Evolutionary conservation across 208 protist genomes (phyloP).

Genomic region (Lotmaria passim): DNA sequence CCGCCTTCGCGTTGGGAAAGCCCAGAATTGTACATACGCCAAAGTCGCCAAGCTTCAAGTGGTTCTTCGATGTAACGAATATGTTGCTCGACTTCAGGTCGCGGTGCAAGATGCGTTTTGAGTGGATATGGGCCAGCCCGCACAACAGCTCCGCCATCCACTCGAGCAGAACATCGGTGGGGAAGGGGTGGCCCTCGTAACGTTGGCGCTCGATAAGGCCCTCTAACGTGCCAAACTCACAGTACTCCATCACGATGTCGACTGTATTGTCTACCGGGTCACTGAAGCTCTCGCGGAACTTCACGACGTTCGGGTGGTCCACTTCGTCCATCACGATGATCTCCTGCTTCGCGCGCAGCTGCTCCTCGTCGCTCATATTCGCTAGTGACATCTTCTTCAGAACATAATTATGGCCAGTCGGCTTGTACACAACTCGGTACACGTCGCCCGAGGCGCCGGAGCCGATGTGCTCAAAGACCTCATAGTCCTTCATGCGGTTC

Average conservation of each 20-base stretch:
- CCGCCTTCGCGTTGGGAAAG: conserved; percentile 61
- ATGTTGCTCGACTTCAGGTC: conserved; percentile 95
- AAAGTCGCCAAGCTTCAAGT: conserved; percentile 93
- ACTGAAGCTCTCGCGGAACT: conserved; percentile 88
- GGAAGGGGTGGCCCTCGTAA: conserved; percentile 64
- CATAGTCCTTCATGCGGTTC: conserved; percentile 57
- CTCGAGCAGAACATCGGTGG: conserved; percentile 76
- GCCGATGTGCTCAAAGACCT: conserved; percentile 70
- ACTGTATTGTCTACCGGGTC: conserved; percentile 55
- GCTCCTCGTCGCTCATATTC: conserved; percentile 74
- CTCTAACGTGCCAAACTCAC: conserved; percentile 82
- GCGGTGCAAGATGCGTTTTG: conserved; percentile 86
- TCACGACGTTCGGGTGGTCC: conserved; percentile 91
- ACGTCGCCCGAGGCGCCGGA: conserved; percentile 73
- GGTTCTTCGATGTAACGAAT: conserved; percentile 88
- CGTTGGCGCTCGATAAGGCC: conserved; percentile 86
- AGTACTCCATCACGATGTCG: conserved; percentile 93
- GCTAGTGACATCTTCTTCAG: conserved; percentile 86
- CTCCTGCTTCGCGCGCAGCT: conserved; percentile 77
- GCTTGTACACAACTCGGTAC: conserved; percentile 65
- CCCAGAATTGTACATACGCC: conserved; percentile 84
- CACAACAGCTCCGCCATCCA: conserved; percentile 91
- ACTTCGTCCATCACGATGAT: conserved; percentile 90
- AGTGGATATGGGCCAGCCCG: conserved; percentile 89
- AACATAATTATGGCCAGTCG: conserved; percentile 67